Evolutionary conservation across 2,329 filamentous ascomycete species (phyloP), one percentile per base, ranked within the genome.

Genomic region (Phaeoacremonium minimum): DNA sequence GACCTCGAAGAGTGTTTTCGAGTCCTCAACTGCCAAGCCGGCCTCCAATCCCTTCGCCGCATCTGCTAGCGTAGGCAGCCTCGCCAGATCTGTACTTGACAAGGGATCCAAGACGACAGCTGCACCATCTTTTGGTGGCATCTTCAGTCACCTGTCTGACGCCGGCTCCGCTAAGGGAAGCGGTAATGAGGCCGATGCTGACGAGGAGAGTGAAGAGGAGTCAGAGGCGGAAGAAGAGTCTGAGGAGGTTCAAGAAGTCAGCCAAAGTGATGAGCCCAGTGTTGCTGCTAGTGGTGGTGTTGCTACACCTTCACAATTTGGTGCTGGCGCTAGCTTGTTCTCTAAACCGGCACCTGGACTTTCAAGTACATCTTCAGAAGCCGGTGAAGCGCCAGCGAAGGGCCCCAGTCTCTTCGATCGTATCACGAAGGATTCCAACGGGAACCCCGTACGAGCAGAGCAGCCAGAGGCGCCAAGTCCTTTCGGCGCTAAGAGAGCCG

Each of bases 111-210:
- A 53, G 36, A 26, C 45, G 7, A 41, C 32, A 13, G 11, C 46
- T 2, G 36, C 47, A 22, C n/a, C n/a, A n/a, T n/a, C n/a, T n/a
- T 17, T 35, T 50, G 48, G 56, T 31, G 80, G 81, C 49, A 78
- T 80, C 33, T 83, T 83, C 49, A 70, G 69, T 16, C 73, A 80
- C 46, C 64, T 81, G 7, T 80, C 76, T 2, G 74, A 77, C 48
- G 64, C 61, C 19, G 75, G 73, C 46, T 74, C 72, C 12, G 61
- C 67, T 28, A 74, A 73, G 53, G 75, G 69, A 34, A 78, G 75
- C 43, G 69, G 69, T 1, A 62, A 66, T 22, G 59, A 66, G 28
- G 65, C 53, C 4, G 60, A 67, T 41, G 62, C 56, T 14, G 66
- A 64, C 11, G 46, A 42, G 7, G 55, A 53, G 29, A 51, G 50